Conservation (phyloP, 2,329 filamentous ascomycete genomes). For the Graphium sp. region DNA sequence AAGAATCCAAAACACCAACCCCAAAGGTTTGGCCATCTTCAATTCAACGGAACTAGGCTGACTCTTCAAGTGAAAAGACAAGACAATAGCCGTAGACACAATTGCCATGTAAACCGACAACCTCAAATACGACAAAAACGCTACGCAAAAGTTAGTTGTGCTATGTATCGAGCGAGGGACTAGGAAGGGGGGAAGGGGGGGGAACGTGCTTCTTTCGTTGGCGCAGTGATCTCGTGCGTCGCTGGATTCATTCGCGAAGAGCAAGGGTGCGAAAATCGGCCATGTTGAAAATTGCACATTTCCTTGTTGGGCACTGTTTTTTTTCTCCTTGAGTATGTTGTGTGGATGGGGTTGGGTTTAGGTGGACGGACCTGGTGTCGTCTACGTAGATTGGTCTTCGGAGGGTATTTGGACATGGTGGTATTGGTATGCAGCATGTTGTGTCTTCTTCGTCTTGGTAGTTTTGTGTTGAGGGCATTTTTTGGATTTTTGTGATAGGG, state of each 20-base stretch:
- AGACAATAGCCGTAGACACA: constrained; percentile 74
- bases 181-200: not conserved
- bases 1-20: constrained; percentile 74
- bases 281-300: constrained; percentile 37
- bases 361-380: no score
- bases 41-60: constrained; percentile 55
- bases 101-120: constrained; percentile 83
- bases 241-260: constrained; percentile 59
- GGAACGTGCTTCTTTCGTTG: constrained; percentile 48
- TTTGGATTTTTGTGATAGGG: no score
- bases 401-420: no score
- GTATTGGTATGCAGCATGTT: no score
- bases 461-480: no score
- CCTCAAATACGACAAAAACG: constrained; percentile 81
- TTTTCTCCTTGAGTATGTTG: no score
- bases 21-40: constrained; percentile 66
- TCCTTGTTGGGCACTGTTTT: no score
- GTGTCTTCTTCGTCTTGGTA: no score
- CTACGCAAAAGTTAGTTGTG: constrained; percentile 12
- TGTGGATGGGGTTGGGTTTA: no score
- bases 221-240: constrained; percentile 67
- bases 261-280: constrained; percentile 47
- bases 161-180: not conserved
- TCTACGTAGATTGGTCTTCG: no score
- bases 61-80: constrained; percentile 80